These are phyloP conservation scores for Phytophthora pistaciae DNA, from an alignment of 352 stramenopile genomes.

Conservation along the genomic window DNA sequence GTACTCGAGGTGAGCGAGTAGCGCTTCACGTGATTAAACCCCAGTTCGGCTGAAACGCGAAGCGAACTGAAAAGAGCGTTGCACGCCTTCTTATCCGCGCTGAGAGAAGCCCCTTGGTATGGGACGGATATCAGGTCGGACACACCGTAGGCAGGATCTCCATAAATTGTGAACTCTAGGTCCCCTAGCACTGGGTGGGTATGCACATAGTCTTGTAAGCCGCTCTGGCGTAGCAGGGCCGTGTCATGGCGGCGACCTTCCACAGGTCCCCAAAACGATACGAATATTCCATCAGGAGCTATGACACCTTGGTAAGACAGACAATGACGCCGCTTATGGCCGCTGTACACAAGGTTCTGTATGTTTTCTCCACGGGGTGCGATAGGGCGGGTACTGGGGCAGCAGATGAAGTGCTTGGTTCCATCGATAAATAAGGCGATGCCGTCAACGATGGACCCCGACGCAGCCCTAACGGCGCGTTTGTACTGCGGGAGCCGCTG, in stretches of 20 bases:
- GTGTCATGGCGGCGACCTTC: neutral
- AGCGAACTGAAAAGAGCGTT: neutral
- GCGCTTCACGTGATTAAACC: neutral
- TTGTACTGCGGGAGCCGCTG: neutral
- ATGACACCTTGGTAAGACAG: neutral
- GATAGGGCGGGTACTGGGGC: neutral
- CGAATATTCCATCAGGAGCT: neutral
- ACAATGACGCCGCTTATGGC: neutral
- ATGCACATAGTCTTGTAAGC: neutral
- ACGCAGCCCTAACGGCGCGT: neutral
- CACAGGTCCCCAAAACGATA: conserved; percentile 5
- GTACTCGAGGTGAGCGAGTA: neutral
- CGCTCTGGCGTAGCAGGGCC: neutral
- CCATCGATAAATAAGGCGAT: conserved; percentile 3
- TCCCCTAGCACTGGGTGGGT: neutral
- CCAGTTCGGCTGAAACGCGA: neutral
- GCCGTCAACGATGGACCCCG: neutral
- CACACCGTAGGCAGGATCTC: conserved; percentile 4
- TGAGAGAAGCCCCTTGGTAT: neutral
- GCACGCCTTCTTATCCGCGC: neutral
- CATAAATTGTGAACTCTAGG: conserved; percentile 13
- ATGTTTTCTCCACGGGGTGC: neutral
- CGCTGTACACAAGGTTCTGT: neutral
- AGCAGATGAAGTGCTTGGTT: conserved; percentile 13
- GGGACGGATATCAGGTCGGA: neutral